These are phyloP conservation scores for Pichia sp. DNA, from an alignment of 1,139 yeast genomes.

Conservation along the genomic window DNA sequence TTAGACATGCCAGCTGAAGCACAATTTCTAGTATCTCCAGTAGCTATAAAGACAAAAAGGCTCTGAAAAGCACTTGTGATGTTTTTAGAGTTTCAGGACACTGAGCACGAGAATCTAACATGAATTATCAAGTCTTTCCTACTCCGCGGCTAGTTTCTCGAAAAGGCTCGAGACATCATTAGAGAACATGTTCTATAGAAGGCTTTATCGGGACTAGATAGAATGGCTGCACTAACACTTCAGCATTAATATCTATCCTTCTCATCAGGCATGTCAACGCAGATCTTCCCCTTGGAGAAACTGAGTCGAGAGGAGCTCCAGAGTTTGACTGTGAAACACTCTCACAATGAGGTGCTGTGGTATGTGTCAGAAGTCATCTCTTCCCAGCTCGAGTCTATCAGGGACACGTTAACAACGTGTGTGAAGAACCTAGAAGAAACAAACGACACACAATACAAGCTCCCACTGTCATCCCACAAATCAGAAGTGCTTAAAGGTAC, in stretches of 20 bases:
- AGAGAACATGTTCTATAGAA: too few relatives aligned
- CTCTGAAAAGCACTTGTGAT: too few relatives aligned
- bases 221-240: background rate
- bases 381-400: conserved; percentile 30
- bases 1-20: background rate
- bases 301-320: conserved; percentile 10
- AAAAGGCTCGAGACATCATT: background rate
- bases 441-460: conserved; percentile 25
- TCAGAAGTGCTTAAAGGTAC: conserved; percentile 33
- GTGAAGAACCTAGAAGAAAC: conserved; percentile 26
- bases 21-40: background rate
- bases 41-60: too few relatives aligned
- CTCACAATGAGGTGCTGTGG: conserved; percentile 28
- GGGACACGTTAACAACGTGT: conserved; percentile 27
- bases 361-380: conserved; percentile 27
- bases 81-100: background rate
- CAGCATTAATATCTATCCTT: too few relatives aligned
- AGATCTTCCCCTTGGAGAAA: conserved; percentile 16
- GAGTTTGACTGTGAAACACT: conserved; percentile 11
- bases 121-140: background rate
- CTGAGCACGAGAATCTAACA: background rate
- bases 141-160: background rate
- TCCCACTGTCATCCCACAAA: conserved; percentile 33
- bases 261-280: conserved; percentile 23
- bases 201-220: too few relatives aligned